A percentile compares a stretch with the other conserved stretches of the same genome.
Evolutionary conservation across 1,284 basidiomycete genomes (phyloP).

Genomic region (Coniferiporia sulphurascens): DNA sequence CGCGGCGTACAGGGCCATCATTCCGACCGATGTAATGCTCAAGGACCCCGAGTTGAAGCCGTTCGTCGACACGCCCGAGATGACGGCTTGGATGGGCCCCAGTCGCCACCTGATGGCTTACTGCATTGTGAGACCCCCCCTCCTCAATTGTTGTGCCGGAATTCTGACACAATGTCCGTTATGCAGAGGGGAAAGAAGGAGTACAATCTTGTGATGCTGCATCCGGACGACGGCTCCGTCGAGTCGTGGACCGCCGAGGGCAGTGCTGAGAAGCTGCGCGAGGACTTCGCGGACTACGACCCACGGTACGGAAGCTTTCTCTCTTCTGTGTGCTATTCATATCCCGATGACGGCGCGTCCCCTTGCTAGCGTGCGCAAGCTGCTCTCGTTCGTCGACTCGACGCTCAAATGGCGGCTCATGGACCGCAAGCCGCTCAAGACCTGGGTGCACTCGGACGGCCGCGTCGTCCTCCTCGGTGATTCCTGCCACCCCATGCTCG

Average conservation of each 20-base stretch:
- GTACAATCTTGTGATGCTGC: slow-evolving; percentile 39
- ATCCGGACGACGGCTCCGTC: slow-evolving; percentile 38
- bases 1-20: slow-evolving; percentile 35
- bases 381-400: slow-evolving; percentile 41
- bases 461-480: slow-evolving; percentile 50
- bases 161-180: neutral
- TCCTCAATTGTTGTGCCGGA: neutral
- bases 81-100: slow-evolving; percentile 45
- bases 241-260: slow-evolving; percentile 44
- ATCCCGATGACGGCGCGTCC: neutral
- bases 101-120: slow-evolving; percentile 40
- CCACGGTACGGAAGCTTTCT: slow-evolving; percentile 30
- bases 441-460: slow-evolving; percentile 46
- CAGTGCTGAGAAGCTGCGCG: slow-evolving; percentile 40
- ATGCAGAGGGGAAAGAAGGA: slow-evolving; percentile 35
- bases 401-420: slow-evolving; percentile 48
- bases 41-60: slow-evolving; percentile 31
- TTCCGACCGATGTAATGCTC: slow-evolving; percentile 30
- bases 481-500: slow-evolving; percentile 62
- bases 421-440: slow-evolving; percentile 42
- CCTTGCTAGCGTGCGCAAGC: slow-evolving; percentile 39
- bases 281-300: slow-evolving; percentile 41
- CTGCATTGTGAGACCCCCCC: slow-evolving; percentile 31
- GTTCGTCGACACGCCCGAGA: slow-evolving; percentile 36
- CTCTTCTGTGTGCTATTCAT: neutral